These are phyloP conservation scores for Drechslerella coelobrocha DNA, from an alignment of 2,329 filamentous ascomycete species.

Conservation along the genomic window DNA sequence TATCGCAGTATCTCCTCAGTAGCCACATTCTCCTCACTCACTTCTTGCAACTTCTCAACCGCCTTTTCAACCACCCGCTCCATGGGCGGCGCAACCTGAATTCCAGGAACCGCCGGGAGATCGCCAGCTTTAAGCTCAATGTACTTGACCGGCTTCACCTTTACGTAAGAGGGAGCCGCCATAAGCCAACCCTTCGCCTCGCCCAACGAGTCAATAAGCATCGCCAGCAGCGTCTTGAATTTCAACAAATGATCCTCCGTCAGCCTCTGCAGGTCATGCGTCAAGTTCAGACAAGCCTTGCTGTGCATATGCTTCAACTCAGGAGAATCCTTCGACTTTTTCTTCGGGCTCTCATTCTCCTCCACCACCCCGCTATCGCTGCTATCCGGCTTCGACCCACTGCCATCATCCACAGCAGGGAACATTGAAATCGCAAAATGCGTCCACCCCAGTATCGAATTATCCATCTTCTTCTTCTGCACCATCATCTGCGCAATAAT, in stretches of 20 bases:
- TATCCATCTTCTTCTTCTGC: constrained; percentile 46
- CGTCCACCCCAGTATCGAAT: constrained; percentile 42
- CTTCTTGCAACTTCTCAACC: background rate
- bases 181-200: constrained; percentile 47
- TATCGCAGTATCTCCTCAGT: constrained; percentile 1
- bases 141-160: constrained; percentile 37
- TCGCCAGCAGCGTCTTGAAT: constrained; percentile 36
- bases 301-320: constrained; percentile 23
- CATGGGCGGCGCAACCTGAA: constrained; percentile 30
- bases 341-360: background rate
- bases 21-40: background rate
- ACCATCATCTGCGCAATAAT: constrained; percentile 31
- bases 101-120: constrained; percentile 7
- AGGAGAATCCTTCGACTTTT: constrained; percentile 6
- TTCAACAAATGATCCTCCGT: constrained; percentile 40
- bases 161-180: constrained; percentile 45
- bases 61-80: constrained; percentile 1
- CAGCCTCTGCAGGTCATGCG: constrained; percentile 39
- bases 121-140: constrained; percentile 25
- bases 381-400: background rate
- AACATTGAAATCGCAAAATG: constrained; percentile 49
- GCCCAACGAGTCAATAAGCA: constrained; percentile 41
- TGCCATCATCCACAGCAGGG: constrained; percentile 7
- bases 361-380: background rate
- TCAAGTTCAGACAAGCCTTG: constrained; percentile 30